These are phyloP conservation scores for Podaxis sp. DNA, from an alignment of 768 basidiomycete species.

Conservation along the genomic window DNA sequence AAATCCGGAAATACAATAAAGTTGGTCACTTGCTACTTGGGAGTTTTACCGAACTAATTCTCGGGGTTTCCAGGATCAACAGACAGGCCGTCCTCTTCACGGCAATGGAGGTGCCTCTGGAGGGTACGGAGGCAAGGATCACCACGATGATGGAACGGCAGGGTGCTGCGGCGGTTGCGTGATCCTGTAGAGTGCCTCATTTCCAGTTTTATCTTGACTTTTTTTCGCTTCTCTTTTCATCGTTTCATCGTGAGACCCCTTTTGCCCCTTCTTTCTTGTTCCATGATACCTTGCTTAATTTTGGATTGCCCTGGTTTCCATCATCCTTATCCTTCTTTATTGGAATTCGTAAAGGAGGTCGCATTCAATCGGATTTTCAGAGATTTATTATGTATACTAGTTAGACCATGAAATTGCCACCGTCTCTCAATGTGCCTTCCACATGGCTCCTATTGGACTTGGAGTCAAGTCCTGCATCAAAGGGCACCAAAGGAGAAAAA, in stretches of 20 bases:
- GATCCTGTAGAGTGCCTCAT: constrained; percentile 35
- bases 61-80: constrained; percentile 52
- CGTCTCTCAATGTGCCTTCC: background rate
- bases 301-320: background rate
- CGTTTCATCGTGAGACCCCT: background rate
- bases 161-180: constrained; percentile 73
- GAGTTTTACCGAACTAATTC: constrained; percentile 8
- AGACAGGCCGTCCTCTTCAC: constrained; percentile 67
- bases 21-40: constrained; percentile 31
- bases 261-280: constrained; percentile 1
- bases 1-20: constrained; percentile 93
- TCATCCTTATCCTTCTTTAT: constrained; percentile 2
- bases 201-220: background rate
- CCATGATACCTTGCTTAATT: constrained; percentile 11
- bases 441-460: background rate
- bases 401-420: constrained; percentile 4
- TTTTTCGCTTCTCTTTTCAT: background rate
- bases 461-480: background rate
- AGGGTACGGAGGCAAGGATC: constrained; percentile 48
- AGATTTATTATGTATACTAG: constrained; percentile 11
- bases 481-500: background rate
- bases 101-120: constrained; percentile 34
- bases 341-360: constrained; percentile 1
- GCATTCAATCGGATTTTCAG: constrained; percentile 2
- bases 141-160: constrained; percentile 46